Percentiles rank a stretch among this genome's conserved stretches.
These are phyloP conservation scores for Rhizopus stolonifer DNA, from an alignment of 371 early-diverging fungal species.

Conservation along the genomic window DNA sequence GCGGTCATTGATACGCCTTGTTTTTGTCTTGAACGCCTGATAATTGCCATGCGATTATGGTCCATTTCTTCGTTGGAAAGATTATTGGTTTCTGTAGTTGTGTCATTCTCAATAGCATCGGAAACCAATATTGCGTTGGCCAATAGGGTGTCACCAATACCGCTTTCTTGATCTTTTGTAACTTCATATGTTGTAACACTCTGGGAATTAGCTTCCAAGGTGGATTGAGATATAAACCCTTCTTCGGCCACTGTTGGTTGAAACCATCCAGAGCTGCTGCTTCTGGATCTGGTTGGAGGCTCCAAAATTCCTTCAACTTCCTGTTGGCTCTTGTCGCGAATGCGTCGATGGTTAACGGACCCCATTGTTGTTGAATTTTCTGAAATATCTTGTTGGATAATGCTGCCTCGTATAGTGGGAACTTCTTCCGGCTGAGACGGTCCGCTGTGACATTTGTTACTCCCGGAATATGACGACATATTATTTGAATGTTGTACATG, in stretches of 20 bases:
- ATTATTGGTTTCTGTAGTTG: constrained; percentile 3
- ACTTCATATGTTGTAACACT: constrained; percentile 4
- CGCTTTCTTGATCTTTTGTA: neutral
- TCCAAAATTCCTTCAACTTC: constrained; percentile 12
- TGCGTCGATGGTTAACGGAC: constrained; percentile 7
- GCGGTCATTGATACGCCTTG: constrained; percentile 6
- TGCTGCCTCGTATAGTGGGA: constrained; percentile 17
- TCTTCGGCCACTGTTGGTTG: constrained; percentile 7
- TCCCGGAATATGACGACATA: constrained; percentile 19
- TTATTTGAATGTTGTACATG: constrained; percentile 2
- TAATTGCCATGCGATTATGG: constrained; percentile 22
- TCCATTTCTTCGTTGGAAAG: neutral
- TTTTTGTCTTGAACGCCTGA: constrained; percentile 5
- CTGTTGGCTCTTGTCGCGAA: constrained; percentile 14
- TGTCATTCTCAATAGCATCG: constrained; percentile 8
- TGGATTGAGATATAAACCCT: constrained; percentile 6
- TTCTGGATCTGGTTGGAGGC: neutral
- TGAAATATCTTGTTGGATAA: constrained; percentile 10
- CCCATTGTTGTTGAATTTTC: constrained; percentile 11
- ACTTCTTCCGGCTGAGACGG: neutral
- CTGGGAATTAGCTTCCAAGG: constrained; percentile 19
- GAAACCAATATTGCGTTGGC: constrained; percentile 17
- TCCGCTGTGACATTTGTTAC: constrained; percentile 14
- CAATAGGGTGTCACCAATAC: constrained; percentile 13
- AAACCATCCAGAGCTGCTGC: constrained; percentile 8